Evolutionary conservation across 108 stramenopile genomes (phyloP), one percentile per base, ranked within the genome.

Genomic region (Cyclotella choctawhatcheeana): DNA sequence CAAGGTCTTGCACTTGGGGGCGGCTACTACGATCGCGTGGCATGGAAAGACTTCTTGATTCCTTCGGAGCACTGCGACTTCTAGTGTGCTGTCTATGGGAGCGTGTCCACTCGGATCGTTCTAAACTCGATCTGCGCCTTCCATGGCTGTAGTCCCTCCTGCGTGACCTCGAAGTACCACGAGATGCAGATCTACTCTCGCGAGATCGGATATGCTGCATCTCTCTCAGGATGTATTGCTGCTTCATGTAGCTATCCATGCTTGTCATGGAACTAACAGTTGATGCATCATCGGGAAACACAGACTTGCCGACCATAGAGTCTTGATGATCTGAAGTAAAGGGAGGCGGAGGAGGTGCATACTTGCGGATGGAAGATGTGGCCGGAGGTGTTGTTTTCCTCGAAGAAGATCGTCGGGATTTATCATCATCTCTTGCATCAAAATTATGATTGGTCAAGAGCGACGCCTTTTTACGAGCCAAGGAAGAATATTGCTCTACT

Each of bases 161-260:
- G 6, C 13, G 25, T 56, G 22, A 13, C 27, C 27, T 27, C 25
- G 12, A 5, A n/a, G 27, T 10, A 25, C 22, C 51, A 24, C 51
- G 18, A 20, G 16, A 5, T 17, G 5, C 51, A 58, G 56, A 16
- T 59, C 45, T 33, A 10, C 22, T 29, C 32, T 50, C 48, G 1
- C 32, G 48, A 18, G 21, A 21, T 40, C 48, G 62, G 26, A 52
- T 29, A 60, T 35, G 14, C 21, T 33, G 52, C 26, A 63, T 44
- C 32, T 72, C 71, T 14, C 52, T 31, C n/a, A 72, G 25, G 1
- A 63, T 44, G n/a, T 53, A 26, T 27, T 72, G 71, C 40, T 72
- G 51, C 25, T 51, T 61, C 44, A 72, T 33, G 52, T 72, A 72
- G 26, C 71, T 72, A 40, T 72, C 71, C 61, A 53, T 50, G 53